These are phyloP conservation scores for Marchantia polymorpha DNA, from an alignment of 225 moss, liverwort and hornwort species.

Conservation along the genomic window DNA sequence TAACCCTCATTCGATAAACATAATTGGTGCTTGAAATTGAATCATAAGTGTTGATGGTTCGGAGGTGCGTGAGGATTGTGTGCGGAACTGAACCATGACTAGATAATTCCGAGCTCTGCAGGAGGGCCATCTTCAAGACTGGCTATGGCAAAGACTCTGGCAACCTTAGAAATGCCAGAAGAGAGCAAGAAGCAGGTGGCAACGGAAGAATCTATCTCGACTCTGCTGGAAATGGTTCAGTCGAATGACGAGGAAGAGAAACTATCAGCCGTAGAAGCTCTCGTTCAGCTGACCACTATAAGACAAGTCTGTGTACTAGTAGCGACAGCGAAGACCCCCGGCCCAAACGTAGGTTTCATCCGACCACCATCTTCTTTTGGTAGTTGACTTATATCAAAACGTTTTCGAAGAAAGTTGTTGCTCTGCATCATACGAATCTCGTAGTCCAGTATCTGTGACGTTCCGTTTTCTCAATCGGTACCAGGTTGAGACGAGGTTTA, in stretches of 20 bases:
- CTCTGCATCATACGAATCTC: too few species aligned
- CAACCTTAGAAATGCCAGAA: constrained; percentile 65
- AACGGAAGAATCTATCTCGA: constrained; percentile 56
- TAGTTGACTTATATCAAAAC: too few species aligned
- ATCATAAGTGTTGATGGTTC: background rate
- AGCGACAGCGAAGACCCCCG: constrained; percentile 50
- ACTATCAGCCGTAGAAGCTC: constrained; percentile 55
- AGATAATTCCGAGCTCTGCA: constrained; percentile 21
- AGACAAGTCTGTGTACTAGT: constrained; percentile 48
- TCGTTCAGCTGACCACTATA: constrained; percentile 55
- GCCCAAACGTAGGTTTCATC: constrained; percentile 51
- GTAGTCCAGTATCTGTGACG: too few species aligned
- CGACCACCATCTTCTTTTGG: background rate
- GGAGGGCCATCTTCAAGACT: constrained; percentile 57
- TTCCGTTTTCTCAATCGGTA: too few species aligned
- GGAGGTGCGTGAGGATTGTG: background rate
- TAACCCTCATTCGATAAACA: background rate
- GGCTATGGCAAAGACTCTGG: constrained; percentile 72
- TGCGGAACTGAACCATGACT: background rate
- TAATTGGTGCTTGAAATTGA: background rate
- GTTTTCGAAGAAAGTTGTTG: too few species aligned
- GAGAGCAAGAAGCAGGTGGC: constrained; percentile 54
- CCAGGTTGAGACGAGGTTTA: too few species aligned
- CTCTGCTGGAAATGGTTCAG: constrained; percentile 60
- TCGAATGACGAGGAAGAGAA: constrained; percentile 59